phyloP scores from a whole-genome alignment of 2,329 filamentous ascomycete species.

The Chaetomiaceae sp. region DNA sequence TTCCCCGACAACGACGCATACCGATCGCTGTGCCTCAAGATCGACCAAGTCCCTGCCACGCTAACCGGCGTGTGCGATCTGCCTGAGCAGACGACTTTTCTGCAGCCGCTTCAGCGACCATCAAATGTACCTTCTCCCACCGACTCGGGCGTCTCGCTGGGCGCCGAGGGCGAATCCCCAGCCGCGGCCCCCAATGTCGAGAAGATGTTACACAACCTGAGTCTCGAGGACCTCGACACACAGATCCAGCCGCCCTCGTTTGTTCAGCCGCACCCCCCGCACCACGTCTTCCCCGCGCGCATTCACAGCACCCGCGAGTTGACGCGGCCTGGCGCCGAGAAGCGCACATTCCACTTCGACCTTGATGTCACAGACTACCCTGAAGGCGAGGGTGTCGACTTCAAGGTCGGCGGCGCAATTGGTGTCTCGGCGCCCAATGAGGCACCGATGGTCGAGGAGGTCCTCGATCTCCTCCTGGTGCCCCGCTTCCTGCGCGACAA shows the following conservation, averaged over 20 bases:
- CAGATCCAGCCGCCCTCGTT: constrained; percentile 74
- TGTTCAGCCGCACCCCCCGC: constrained; percentile 91
- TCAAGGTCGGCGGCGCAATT: constrained; percentile 94
- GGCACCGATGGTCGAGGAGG: constrained; percentile 68
- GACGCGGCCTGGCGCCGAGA: constrained; percentile 84
- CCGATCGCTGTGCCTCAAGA: constrained; percentile 69
- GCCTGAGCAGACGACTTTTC: constrained; percentile 69
- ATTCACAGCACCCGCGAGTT: constrained; percentile 81
- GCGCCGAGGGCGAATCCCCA: constrained; percentile 34
- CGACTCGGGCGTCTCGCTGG: constrained; percentile 47
- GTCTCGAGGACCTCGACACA: constrained; percentile 49
- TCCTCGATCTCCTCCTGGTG: constrained; percentile 77
- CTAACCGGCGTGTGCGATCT: constrained; percentile 68
- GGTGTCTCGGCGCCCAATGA: constrained; percentile 89
- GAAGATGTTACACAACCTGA: constrained; percentile 26
- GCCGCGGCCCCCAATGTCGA: constrained; percentile 31
- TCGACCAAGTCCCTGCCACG: constrained; percentile 68
- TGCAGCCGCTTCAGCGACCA: constrained; percentile 53
- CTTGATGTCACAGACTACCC: constrained; percentile 93
- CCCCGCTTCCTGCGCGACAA: constrained; percentile 81
- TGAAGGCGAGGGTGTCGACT: constrained; percentile 76
- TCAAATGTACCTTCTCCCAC: constrained; percentile 39
- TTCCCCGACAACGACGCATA: constrained; percentile 82
- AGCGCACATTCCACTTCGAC: constrained; percentile 96
- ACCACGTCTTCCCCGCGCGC: constrained; percentile 85